A percentile compares a stretch with the other conserved stretches of the same genome.
phyloP scores from a whole-genome alignment of 805 yeast genomes.

The Metschnikowia cubensis region DNA sequence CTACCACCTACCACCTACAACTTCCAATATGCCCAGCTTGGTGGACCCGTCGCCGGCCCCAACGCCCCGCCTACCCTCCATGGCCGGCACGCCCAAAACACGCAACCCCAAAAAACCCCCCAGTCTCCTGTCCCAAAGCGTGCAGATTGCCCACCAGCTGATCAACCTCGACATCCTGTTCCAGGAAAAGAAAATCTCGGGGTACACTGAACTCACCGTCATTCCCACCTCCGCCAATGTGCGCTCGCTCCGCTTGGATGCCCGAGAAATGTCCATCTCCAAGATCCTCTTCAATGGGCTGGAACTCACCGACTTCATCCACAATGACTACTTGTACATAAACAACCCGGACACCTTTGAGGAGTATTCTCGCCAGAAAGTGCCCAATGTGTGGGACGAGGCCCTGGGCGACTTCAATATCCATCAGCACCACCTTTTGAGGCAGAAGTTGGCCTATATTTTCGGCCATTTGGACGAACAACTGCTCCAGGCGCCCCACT shows the following conservation, averaged over 20 bases:
- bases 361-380: conserved; percentile 21
- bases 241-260: conserved; percentile 65
- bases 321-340: conserved; percentile 50
- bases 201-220: conserved; percentile 79
- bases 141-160: conserved; percentile 80
- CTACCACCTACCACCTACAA: neutral
- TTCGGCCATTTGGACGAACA: conserved; percentile 44
- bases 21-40: neutral
- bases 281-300: conserved; percentile 59
- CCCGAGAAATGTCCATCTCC: conserved; percentile 66
- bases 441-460: conserved; percentile 49
- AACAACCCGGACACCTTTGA: conserved; percentile 31
- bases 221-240: conserved; percentile 63
- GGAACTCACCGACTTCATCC: conserved; percentile 49
- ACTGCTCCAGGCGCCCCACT: conserved; percentile 3
- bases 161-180: conserved; percentile 78
- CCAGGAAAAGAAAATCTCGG: conserved; percentile 52
- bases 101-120: conserved; percentile 6
- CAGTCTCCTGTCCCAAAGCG: conserved; percentile 38
- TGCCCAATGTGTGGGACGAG: conserved; percentile 39
- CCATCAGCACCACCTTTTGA: conserved; percentile 57
- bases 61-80: conserved; percentile 14
- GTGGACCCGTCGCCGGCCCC: conserved; percentile 15
- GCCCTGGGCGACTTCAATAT: conserved; percentile 39
- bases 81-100: conserved; percentile 15